Evolutionary conservation across 2,329 filamentous ascomycete species (phyloP), one percentile per base, ranked within the genome.

Genomic region (Lasiodiplodia citricola): DNA sequence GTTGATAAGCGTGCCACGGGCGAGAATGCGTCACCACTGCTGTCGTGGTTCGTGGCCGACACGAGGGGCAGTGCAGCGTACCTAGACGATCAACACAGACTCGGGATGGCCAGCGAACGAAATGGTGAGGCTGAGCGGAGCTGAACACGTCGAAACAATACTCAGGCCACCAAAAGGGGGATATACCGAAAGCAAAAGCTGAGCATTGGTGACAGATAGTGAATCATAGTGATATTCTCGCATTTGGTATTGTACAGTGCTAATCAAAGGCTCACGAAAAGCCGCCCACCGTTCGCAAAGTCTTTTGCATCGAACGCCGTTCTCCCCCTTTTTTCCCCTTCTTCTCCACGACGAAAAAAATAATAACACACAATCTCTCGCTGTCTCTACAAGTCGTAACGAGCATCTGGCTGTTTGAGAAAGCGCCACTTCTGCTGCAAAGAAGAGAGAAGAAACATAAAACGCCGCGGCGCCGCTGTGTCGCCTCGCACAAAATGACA

Each of bases 301-400:
- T 18, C 41, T 16, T 18, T 18, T 47, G 44, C 44, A 4, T 47
- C 31, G 44, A 21, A 47, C 44, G 18, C 44, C 60, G 13, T 38
- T 11, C 21, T 25, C 28, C 44, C 44, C 13, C 23, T 38, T 64
- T 38, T 38, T 50, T 21, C 38, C 35, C 16, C 35, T 10, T 35
- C 31, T 35, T 35, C 44, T n/a, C 31, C 25, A 5, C 16, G 13
- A 11, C 31, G 31, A 38, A 38, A 35, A 52, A 38, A 41, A 35
- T 14, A 28, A 47, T 31, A 60, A 11, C 44, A 47, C n/a, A 47
- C 44, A 47, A 47, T 47, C 44, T 47, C 44, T 18, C 44, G n/a
- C 18, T 50, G 41, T 23, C 28, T 64, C 60, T 64, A 47, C 37
- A 31, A 47, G 41, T 62, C 23, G 47, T 64, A 64, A 52, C 25